Evolutionary conservation across 495 filamentous ascomycete genomes (phyloP).

Genomic region (Podospora comata): DNA sequence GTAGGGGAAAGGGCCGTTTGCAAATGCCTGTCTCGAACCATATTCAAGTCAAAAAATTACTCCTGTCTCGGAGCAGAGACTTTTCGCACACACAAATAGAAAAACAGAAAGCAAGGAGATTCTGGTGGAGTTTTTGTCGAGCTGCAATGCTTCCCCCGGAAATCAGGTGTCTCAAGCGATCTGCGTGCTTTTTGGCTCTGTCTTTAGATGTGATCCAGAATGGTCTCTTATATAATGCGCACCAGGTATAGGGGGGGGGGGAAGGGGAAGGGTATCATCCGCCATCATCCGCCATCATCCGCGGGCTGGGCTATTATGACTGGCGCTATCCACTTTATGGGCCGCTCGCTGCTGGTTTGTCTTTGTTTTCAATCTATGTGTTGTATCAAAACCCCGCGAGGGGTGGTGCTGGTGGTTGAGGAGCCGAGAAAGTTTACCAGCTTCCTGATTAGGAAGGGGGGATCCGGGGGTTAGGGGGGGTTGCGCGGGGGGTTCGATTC

Average conservation of each 20-base stretch:
- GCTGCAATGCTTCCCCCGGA: too few relatives aligned
- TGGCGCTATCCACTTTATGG: neutral
- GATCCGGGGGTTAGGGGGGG: neutral
- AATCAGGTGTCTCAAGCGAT: neutral
- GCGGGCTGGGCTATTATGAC: neutral
- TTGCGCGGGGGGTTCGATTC: neutral
- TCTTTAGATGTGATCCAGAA: neutral
- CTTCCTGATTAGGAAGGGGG: conserved; percentile 19
- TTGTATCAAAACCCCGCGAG: neutral
- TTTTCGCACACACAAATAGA: neutral
- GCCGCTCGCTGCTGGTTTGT: neutral
- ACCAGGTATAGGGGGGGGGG: neutral
- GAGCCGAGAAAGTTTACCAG: conserved; percentile 11
- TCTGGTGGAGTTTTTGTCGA: too few relatives aligned
- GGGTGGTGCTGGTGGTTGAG: neutral
- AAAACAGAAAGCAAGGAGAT: neutral
- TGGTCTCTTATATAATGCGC: neutral
- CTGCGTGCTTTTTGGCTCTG: neutral
- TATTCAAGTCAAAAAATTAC: neutral
- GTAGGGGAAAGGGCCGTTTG: neutral
- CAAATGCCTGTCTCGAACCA: neutral
- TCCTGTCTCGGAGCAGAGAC: neutral
- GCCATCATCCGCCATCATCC: neutral
- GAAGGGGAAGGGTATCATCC: neutral
- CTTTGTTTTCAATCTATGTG: neutral